phyloP scores from a whole-genome alignment of 2,329 filamentous ascomycete species.

The Helminthosporium solani region DNA sequence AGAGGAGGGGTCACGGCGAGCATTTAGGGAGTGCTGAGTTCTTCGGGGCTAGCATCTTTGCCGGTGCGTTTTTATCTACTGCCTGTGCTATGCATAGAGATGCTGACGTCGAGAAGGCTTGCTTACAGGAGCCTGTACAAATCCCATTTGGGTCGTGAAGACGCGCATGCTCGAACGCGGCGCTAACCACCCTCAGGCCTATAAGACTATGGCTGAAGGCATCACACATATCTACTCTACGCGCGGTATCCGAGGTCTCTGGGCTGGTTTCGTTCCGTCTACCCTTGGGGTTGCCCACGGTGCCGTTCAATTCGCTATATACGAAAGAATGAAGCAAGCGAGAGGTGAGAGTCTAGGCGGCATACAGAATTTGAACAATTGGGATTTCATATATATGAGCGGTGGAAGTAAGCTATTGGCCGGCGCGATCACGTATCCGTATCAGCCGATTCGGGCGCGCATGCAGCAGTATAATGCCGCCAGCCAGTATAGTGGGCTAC shows the following conservation, averaged over 20 bases:
- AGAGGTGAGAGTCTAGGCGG: slow-evolving; percentile 46
- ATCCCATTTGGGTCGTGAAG: slow-evolving; percentile 98
- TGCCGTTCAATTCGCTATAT: slow-evolving; percentile 93
- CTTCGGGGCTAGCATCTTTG: slow-evolving; percentile 70
- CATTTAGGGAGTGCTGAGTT: slow-evolving; percentile 68
- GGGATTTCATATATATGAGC: slow-evolving; percentile 79
- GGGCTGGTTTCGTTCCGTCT: slow-evolving; percentile 80
- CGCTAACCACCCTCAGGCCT: slow-evolving; percentile 71
- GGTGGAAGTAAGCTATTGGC: slow-evolving; percentile 83
- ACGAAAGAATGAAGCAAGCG: slow-evolving; percentile 72
- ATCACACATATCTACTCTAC: slow-evolving; percentile 63
- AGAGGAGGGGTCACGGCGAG: slow-evolving; percentile 40
- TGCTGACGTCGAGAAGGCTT: slow-evolving; percentile 53
- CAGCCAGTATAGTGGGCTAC: slow-evolving; percentile 68
- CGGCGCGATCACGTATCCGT: slow-evolving; percentile 88
- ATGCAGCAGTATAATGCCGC: slow-evolving; percentile 88
- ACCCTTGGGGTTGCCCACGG: slow-evolving; percentile 88
- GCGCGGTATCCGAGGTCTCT: slow-evolving; percentile 80
- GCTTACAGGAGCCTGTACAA: slow-evolving; percentile 79
- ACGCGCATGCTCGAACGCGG: slow-evolving; percentile 94
- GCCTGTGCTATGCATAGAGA: neutral
- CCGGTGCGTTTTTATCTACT: slow-evolving; percentile 45
- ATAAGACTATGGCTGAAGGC: slow-evolving; percentile 74
- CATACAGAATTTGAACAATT: slow-evolving; percentile 59
- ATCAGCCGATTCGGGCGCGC: slow-evolving; percentile 85